Evolutionary conservation across 1,284 basidiomycete genomes (phyloP).

Genomic region (Rhodotorula sp.): DNA sequence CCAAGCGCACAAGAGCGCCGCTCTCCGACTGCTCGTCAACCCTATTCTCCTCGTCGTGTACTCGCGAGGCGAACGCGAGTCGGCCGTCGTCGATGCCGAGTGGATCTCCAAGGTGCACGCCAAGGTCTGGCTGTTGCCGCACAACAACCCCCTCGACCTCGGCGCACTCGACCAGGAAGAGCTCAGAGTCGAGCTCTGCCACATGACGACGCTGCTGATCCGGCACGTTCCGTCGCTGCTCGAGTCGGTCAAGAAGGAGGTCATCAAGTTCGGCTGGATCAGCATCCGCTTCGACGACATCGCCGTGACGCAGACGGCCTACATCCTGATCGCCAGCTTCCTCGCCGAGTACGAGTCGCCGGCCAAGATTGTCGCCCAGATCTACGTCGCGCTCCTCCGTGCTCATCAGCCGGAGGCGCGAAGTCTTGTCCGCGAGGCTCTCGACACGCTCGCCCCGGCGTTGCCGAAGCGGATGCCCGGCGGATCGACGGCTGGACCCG

Average conservation of each 20-base stretch:
- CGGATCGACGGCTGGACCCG: slow-evolving; percentile 26
- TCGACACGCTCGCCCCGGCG: slow-evolving; percentile 88
- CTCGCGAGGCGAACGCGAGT: slow-evolving; percentile 52
- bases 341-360: slow-evolving; percentile 88
- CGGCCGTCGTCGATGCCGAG: slow-evolving; percentile 65
- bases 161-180: slow-evolving; percentile 49
- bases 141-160: slow-evolving; percentile 51
- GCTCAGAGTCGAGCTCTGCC: slow-evolving; percentile 76
- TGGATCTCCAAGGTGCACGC: slow-evolving; percentile 69
- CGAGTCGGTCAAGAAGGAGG: slow-evolving; percentile 81
- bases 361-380: slow-evolving; percentile 87
- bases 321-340: slow-evolving; percentile 90
- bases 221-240: slow-evolving; percentile 76
- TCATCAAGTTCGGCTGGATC: slow-evolving; percentile 94
- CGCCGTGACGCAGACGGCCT: slow-evolving; percentile 91
- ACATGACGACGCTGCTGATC: slow-evolving; percentile 85
- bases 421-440: slow-evolving; percentile 75
- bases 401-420: slow-evolving; percentile 75
- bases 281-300: slow-evolving; percentile 79
- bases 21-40: slow-evolving; percentile 82
- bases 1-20: slow-evolving; percentile 78
- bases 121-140: slow-evolving; percentile 76
- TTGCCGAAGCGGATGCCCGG: slow-evolving; percentile 55
- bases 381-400: slow-evolving; percentile 89
- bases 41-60: slow-evolving; percentile 82